phyloP scores from a whole-genome alignment of 2,329 filamentous ascomycete species.

The Colletotrichum viniferum region DNA sequence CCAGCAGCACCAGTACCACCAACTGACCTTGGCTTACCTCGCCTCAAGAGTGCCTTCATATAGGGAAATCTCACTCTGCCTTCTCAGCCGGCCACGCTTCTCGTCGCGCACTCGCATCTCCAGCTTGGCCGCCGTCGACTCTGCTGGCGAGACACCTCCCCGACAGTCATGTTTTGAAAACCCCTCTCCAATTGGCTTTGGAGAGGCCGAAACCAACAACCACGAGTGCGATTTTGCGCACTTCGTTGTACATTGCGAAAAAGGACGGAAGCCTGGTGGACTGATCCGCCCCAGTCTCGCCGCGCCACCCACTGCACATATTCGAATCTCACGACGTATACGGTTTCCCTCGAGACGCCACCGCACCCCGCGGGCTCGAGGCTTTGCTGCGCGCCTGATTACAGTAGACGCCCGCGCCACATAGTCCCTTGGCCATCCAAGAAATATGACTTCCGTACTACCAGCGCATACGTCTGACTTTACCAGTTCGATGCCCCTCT shows the following conservation, averaged over 20 bases:
- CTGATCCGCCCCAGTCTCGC: neutral
- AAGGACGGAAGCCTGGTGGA: neutral
- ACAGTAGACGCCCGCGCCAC: neutral
- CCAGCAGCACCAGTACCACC: neutral
- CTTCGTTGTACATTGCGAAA: neutral
- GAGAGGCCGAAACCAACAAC: slow-evolving; percentile 27
- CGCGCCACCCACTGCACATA: neutral
- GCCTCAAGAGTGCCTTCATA: slow-evolving; percentile 3
- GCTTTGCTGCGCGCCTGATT: slow-evolving; percentile 9
- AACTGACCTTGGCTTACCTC: slow-evolving; percentile 1
- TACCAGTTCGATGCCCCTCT: slow-evolving; percentile 40
- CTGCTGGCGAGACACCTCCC: neutral
- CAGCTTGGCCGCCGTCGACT: slow-evolving; percentile 17
- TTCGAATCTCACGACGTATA: neutral
- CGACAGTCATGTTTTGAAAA: slow-evolving; percentile 37
- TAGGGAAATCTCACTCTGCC: neutral
- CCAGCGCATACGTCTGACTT: slow-evolving; percentile 42
- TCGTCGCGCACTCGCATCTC: neutral
- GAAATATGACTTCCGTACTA: slow-evolving; percentile 47
- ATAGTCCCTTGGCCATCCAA: neutral
- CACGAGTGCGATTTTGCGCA: slow-evolving; percentile 4
- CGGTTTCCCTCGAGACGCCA: neutral
- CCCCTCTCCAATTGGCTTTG: slow-evolving; percentile 31
- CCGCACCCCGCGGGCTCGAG: neutral
- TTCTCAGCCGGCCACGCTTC: slow-evolving; percentile 4